Evolutionary conservation across 163 green algal genomes (phyloP).

Genomic region (Chloromonas sp.): DNA sequence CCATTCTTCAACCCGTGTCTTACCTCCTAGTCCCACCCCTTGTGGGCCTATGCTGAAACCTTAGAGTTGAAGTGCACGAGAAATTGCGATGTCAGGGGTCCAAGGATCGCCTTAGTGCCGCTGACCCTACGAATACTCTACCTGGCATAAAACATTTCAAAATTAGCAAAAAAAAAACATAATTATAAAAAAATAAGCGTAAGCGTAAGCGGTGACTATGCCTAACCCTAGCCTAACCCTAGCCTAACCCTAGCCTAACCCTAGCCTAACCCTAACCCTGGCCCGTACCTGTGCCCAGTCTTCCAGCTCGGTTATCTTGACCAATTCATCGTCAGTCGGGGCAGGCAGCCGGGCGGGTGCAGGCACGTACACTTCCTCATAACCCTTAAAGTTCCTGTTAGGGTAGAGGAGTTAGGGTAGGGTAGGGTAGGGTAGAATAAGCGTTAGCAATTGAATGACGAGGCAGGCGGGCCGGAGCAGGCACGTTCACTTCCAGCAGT

Average conservation of each 20-base stretch:
- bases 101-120: no score
- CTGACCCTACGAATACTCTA: no score
- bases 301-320: constrained; percentile 70
- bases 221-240: background rate
- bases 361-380: constrained; percentile 85
- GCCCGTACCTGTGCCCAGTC: constrained; percentile 60
- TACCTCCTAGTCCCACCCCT: no score
- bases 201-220: background rate
- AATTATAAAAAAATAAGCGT: background rate
- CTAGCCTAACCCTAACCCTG: background rate
- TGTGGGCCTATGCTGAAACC: no score
- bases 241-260: background rate
- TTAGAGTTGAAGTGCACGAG: no score
- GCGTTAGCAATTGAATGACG: no score
- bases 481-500: no score
- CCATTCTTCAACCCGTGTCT: no score
- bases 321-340: constrained; percentile 41
- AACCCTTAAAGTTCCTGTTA: constrained; percentile 74
- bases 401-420: background rate
- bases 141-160: no score
- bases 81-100: no score
- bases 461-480: no score
- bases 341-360: constrained; percentile 31
- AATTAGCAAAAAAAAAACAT: no score
- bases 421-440: background rate